Evolutionary conservation across 345 rosid genomes (phyloP), one percentile per base, ranked within the genome.

Genomic region (Linum tenue): DNA sequence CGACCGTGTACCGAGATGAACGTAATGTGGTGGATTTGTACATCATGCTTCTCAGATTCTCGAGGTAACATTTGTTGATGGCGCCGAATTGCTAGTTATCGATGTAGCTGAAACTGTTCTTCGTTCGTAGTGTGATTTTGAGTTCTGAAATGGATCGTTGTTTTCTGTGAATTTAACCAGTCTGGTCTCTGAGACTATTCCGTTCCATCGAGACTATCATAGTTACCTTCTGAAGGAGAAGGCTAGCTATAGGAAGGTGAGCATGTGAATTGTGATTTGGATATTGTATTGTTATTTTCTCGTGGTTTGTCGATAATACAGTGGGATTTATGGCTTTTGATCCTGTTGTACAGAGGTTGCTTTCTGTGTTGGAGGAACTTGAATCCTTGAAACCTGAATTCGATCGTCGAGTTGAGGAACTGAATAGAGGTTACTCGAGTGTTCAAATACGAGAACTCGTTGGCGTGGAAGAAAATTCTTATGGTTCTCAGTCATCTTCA

Each of bases 161-260:
- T 50, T 41, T 56, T 15, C 39, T 2, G n/a, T 6, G 38, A 12
- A n/a, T 40, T 60, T 60, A 43, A 44, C 43, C 82, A 94, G 97
- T 86, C 84, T 94, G 87, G 89, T 91, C 37, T 85, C 96, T 40
- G 99, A 94, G 75, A 94, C 96, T 5, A 94, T 91, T 68, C 99
- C 96, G 0, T 84, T 72, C 64, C 99, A 94, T 80, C 88, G 84
- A 69, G 99, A 91, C 72, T 91, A 88, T 60, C 92, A 77, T 39
- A 76, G 66, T 40, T 72, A 76, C 64, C 81, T 69, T 73, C 66
- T 78, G 39, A 90, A 82, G 73, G 96, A 83, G 69, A 86, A 82
- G 70, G 70, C 73, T 4, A 67, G 42, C 70, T 83, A 79, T 75
- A 86, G 70, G 82, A 90, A 87, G 95, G 96, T 91, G 72, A 22